Evolutionary conservation across 192 early-diverging fungal species (phyloP), one percentile per base, ranked within the genome.

Genomic region (Piromyces finnis): DNA sequence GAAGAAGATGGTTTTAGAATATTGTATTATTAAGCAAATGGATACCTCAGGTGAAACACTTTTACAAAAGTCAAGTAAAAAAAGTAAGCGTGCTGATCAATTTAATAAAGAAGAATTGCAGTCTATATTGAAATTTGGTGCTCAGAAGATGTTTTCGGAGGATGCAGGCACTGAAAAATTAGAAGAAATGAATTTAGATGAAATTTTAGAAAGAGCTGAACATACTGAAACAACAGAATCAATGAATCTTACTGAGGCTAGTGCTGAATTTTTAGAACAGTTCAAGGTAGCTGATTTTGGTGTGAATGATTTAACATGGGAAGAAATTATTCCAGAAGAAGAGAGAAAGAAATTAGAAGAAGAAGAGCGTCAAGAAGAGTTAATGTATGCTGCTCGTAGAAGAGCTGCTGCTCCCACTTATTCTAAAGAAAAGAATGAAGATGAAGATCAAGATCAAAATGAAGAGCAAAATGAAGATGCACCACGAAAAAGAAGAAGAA

Each of bases 11-110:
- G 96, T 99, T 29, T 88, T 99, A 12, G 98, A 99, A 86, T 98
- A 98, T 87, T 96, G 94, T 83, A 96, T 99, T 83, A 99, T 99
- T 86, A 97, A 96, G 83, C 94, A 96, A 83, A 98, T 99, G 97
- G 96, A 98, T 84, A 97, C 96, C 15, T 94, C 96, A 17, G 96
- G 95, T 0, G 88, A 91, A 84, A 90, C 90, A 81, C 87, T 93
- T 51, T 83, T 92, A 79, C 88, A 87, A 36, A 83, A 86, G 81
- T 86, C 87, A 82, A 84, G 81, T 22, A 85, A 84, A 9, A 22
- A 37, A 17, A 17, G 81, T 83, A 29, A 68, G 18, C 15, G n/a
- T 13, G 78, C 68, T 0, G 29, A 78, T 30, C 37, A 81, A 81
- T 82, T 96, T 78, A 90, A 91, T 39, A 91, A 90, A 59, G 95